Conservation (phyloP, 163 green algal species). For the Trebouxia gelatinosa region DNA sequence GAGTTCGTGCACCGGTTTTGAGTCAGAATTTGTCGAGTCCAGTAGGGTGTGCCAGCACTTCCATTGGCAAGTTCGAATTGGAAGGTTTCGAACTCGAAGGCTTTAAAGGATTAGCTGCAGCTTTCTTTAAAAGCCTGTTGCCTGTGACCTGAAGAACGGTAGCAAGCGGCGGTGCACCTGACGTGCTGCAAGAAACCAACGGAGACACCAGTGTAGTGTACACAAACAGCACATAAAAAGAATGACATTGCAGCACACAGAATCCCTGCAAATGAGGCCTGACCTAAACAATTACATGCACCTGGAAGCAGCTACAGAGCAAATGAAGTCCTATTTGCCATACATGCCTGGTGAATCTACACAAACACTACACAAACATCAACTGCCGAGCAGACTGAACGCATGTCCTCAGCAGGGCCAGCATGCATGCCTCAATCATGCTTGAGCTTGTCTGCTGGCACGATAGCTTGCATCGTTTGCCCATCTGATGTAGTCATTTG, state of each 20-base stretch:
- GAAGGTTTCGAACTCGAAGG: too few species aligned
- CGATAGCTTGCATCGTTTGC: conserved; percentile 30
- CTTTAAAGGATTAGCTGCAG: background rate
- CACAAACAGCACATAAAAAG: too few species aligned
- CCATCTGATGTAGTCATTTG: conserved; percentile 41
- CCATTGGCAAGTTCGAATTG: too few species aligned
- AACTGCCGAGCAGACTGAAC: background rate
- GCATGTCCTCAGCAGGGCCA: too few species aligned
- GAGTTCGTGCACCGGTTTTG: background rate
- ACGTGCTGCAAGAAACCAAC: too few species aligned
- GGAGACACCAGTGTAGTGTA: too few species aligned
- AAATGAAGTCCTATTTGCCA: background rate
- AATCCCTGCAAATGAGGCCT: too few species aligned
- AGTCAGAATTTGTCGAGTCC: background rate
- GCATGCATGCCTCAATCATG: too few species aligned
- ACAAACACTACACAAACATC: background rate
- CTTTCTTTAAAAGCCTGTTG: background rate
- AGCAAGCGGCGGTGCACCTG: background rate
- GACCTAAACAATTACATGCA: too few species aligned
- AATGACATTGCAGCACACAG: too few species aligned
- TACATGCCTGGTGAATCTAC: too few species aligned
- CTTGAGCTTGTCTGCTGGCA: conserved; percentile 21
- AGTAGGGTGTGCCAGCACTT: too few species aligned
- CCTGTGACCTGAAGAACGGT: background rate
- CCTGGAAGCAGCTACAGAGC: background rate